A percentile compares a stretch with the other conserved stretches of the same genome.
These are phyloP conservation scores for Linanthus parryae DNA, from an alignment of 148 eudicot species.

Conservation along the genomic window DNA sequence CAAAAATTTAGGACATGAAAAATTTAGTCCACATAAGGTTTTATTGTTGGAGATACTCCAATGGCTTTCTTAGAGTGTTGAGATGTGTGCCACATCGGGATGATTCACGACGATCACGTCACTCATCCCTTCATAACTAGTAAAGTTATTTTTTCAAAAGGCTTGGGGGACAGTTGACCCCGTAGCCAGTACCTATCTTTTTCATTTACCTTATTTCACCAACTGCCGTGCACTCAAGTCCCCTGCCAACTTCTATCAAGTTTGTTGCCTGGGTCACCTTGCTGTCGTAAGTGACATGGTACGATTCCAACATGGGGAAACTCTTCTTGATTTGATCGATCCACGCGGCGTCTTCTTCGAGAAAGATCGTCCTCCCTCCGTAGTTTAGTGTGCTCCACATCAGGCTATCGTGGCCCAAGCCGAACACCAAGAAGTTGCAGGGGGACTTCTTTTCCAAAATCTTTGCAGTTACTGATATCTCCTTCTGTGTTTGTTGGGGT, in stretches of 20 bases:
- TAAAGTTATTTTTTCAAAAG: too few species aligned
- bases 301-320: conserved; percentile 53
- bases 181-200: too few species aligned
- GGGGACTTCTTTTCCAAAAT: conserved; percentile 61
- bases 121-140: too few species aligned
- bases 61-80: too few species aligned
- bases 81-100: too few species aligned
- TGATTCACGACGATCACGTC: too few species aligned
- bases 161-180: too few species aligned
- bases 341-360: conserved; percentile 70
- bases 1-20: too few species aligned
- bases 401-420: conserved; percentile 74
- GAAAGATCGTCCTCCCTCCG: conserved; percentile 64
- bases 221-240: conserved; percentile 32
- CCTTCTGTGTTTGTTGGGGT: conserved; percentile 67
- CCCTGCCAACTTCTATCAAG: conserved; percentile 40
- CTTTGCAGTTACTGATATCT: conserved; percentile 59
- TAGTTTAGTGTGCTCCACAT: conserved; percentile 79
- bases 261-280: conserved; percentile 46
- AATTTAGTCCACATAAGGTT: too few species aligned
- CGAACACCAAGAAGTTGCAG: conserved; percentile 74
- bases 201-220: conserved; percentile 21
- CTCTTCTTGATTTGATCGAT: conserved; percentile 44
- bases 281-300: conserved; percentile 59
- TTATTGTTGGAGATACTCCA: too few species aligned